Base-by-base conservation (phyloP, 805 yeast species). In the Zygoascus flipseniorum region DNA sequence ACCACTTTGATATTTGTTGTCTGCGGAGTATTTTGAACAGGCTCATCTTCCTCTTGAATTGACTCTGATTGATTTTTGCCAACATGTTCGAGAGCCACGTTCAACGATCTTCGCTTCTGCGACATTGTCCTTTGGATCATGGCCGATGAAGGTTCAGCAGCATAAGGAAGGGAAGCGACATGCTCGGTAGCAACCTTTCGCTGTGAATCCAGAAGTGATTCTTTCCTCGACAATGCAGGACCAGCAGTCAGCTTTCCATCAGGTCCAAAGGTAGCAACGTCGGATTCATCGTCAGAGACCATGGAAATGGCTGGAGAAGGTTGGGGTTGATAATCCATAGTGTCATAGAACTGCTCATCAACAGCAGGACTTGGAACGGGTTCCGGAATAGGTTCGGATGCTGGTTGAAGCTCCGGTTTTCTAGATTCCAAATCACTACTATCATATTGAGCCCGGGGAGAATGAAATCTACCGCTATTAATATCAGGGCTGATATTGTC, bases 191-290 rank as follows among this genome's bases (percentile, higher is more conserved):
- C 55, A 8, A 64, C 62, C 31, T 58, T 60, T 5, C 69, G 52
- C 56, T 67, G 67, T 10, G 60, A 59, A 16, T 67, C 71, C 48
- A 60, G 60, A 43, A 67, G 56, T 18, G 67, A 62, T 53, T 67
- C 71, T 47, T 67, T 65, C 10, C 71, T 63, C 1, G 63, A 56
- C 8, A 65, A 48, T 26, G 52, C 46, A 4, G 42, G 31, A 10
- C 55, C 52, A 13, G 35, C 48, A 35, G 37, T 16, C 16, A 41
- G 19, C 11, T 48, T 45, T 20, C 43, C 51, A 23, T 32, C 45
- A 2, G 18, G 45, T 4, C 35, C 46, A 11, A 16, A 19, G 20
- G 23, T 41, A 18, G 31, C 41, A 20, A 39, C 51, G 42, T 50
- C 48, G 6, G 41, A 42, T 13, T 35, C 43, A 20, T 48, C 41